Evolutionary conservation across 345 rosid species (phyloP).

Genomic region (Lenwebbia sp.): DNA sequence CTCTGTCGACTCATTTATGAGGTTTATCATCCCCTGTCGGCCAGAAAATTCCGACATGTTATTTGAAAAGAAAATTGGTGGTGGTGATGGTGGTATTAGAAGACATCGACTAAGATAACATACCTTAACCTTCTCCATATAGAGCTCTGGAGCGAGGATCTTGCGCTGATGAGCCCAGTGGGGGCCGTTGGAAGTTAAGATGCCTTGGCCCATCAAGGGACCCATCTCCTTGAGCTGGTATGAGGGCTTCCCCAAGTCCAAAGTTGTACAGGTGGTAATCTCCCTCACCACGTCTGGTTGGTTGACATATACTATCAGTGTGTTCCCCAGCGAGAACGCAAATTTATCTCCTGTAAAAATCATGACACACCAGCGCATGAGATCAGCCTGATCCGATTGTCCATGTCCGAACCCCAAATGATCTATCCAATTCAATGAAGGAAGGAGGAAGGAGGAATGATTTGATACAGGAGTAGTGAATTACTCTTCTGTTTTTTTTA

Average conservation of each 20-base stretch:
- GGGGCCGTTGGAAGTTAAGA: slow-evolving; percentile 37
- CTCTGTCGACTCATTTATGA: slow-evolving; percentile 17
- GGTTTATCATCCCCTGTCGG: slow-evolving; percentile 21
- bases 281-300: slow-evolving; percentile 29
- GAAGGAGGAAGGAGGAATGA: neutral
- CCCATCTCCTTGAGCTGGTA: slow-evolving; percentile 32
- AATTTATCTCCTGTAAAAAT: slow-evolving; percentile 19
- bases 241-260: slow-evolving; percentile 38
- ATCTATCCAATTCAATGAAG: neutral
- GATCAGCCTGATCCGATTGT: neutral
- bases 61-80: neutral
- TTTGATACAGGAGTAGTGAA: neutral
- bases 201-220: slow-evolving; percentile 38
- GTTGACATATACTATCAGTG: slow-evolving; percentile 20
- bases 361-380: neutral
- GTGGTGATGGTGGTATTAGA: neutral
- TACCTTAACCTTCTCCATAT: slow-evolving; percentile 44
- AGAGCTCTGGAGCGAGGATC: slow-evolving; percentile 38
- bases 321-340: slow-evolving; percentile 27
- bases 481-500: neutral
- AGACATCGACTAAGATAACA: neutral
- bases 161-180: slow-evolving; percentile 36
- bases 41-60: neutral
- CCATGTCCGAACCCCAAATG: neutral
- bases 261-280: slow-evolving; percentile 25